Evolutionary conservation across 192 early-diverging fungal species (phyloP), one percentile per base, ranked within the genome.

Genomic region (Coemansia javaensis): DNA sequence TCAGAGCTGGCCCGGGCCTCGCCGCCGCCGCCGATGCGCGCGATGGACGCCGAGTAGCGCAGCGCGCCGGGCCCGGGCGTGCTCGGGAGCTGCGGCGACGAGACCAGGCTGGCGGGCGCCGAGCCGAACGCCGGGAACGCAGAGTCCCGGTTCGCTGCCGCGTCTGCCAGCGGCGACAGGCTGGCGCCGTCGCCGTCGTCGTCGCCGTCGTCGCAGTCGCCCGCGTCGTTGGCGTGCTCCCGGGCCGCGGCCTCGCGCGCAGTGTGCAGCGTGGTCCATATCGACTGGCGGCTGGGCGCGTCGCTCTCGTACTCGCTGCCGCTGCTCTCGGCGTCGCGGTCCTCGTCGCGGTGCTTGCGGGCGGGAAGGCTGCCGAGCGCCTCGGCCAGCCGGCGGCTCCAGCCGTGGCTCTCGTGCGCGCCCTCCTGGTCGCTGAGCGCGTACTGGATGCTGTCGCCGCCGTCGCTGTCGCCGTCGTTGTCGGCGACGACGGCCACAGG

Each of bases 401-500:
- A 73, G 21, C 60, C 58, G 14, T 57, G 58, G 23, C 56, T 57
- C n/a, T 44, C 40, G 32, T 47, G 43, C 11, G 58, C 40, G 1
- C 44, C 47, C 36, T 79, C 79, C 22, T 78, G 63, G 40, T 66
- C 71, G 40, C 63, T 64, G 21, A 72, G 40, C 32, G 61, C 62
- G 33, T 56, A 42, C 22, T n/a, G n/a, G n/a, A n/a, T n/a, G n/a
- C n/a, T n/a, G 56, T 47, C 16, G 31, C 44, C 15, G n/a, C 44
- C 44, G 27, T 55, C 57, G 10, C 47, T 32, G 24, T 49, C 52
- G 3, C 47, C 49, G 20, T 23, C 17, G 1, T 22, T 32, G 27
- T 44, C 40, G 37, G 14, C 14, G 18, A 31, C 34, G 45, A 13
- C 4, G 20, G 4, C 25, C 25, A 35, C 32, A 7, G 24, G 15